Base-by-base conservation (phyloP, 1,284 basidiomycete genomes). In the Gomphus bonarii region DNA sequence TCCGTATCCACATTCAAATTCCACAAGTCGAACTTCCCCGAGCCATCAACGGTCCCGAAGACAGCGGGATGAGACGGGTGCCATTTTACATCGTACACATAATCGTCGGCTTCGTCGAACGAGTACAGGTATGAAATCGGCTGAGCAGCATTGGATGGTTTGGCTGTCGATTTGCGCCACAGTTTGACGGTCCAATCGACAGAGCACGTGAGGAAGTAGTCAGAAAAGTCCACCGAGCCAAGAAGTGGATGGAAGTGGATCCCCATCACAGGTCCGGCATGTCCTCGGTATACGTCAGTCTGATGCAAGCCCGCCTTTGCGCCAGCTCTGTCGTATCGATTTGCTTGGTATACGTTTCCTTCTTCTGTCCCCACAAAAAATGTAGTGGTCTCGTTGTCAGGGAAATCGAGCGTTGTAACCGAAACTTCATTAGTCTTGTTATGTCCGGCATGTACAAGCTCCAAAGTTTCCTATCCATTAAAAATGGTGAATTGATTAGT, bases 51-150 rank as follows among this genome's bases (percentile, higher is more conserved):
- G 3, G 84, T 85, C 14, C 89, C 95, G 68, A 99, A 99, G 46
- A 97, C 61, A 0, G 94, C 92, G 3, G 97, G 97, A 69, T 99
- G 95, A 28, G 82, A 75, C 1, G 95, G 93, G 69, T 98, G 95
- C 97, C 97, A 99, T 67, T 86, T 88, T 51, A 94, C 94, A 71
- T 98, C 95, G 71, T 97, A 98, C n/a, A 99, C 92, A 68, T 98
- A 98, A 69, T 99, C 95, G 68, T 93, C 91, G 11, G 91, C 87
- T 70, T 97, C 95, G 64, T 99, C 95, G 65, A 97, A 97, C 46
- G 89, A 91, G 68, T 94, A 88, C 18, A 97, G 64, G 1, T 95
- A 91, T 1, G 79, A 55, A 22, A 93, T 76, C 7, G 70, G 70
- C 59, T 84, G 78, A 28, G 75, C 73, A 25, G 75, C 69, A 12